A percentile compares a stretch with the other conserved stretches of the same genome.
Conservation (phyloP, 1,284 basidiomycete species). For the Athelia psychrophila region DNA sequence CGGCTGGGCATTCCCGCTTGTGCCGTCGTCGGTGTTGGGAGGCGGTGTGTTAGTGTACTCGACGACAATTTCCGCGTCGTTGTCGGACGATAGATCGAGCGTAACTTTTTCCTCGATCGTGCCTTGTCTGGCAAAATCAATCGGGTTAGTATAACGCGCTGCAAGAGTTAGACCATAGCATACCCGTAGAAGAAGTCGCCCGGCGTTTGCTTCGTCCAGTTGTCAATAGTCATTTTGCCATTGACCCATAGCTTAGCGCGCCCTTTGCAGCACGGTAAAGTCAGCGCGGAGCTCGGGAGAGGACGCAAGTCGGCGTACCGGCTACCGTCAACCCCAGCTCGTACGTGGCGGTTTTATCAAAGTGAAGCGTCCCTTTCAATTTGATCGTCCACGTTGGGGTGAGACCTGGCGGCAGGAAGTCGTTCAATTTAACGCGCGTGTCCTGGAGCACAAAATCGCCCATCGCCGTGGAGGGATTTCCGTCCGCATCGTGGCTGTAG, state of each 20-base stretch:
- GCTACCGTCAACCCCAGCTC: slow-evolving; percentile 58
- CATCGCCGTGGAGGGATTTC: slow-evolving; percentile 40
- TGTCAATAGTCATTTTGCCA: slow-evolving; percentile 60
- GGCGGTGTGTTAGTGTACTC: slow-evolving; percentile 63
- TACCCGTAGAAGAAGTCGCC: slow-evolving; percentile 70
- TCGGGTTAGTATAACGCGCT: background rate
- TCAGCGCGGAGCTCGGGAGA: no score
- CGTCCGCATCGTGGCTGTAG: slow-evolving; percentile 49
- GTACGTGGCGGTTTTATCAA: slow-evolving; percentile 40
- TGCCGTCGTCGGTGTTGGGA: slow-evolving; percentile 37
- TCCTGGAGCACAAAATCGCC: slow-evolving; percentile 52
- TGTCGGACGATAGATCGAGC: slow-evolving; percentile 41
- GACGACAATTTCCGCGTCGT: slow-evolving; percentile 48
- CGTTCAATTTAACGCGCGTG: slow-evolving; percentile 64
- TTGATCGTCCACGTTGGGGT: slow-evolving; percentile 49
- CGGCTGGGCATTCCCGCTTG: slow-evolving; percentile 46
- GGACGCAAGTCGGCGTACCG: slow-evolving; percentile 33
- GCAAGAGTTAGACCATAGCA: slow-evolving; percentile 12
- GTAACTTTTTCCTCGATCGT: slow-evolving; percentile 58
- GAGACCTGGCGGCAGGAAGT: slow-evolving; percentile 55
- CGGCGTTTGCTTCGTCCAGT: slow-evolving; percentile 65
- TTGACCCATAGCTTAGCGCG: slow-evolving; percentile 65
- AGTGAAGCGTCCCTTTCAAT: slow-evolving; percentile 40
- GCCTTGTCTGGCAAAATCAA: slow-evolving; percentile 43
- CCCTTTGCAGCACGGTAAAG: slow-evolving; percentile 21